These are phyloP conservation scores for Suhomyces bolitotheri DNA, from an alignment of 1,139 yeast genomes.

Conservation along the genomic window DNA sequence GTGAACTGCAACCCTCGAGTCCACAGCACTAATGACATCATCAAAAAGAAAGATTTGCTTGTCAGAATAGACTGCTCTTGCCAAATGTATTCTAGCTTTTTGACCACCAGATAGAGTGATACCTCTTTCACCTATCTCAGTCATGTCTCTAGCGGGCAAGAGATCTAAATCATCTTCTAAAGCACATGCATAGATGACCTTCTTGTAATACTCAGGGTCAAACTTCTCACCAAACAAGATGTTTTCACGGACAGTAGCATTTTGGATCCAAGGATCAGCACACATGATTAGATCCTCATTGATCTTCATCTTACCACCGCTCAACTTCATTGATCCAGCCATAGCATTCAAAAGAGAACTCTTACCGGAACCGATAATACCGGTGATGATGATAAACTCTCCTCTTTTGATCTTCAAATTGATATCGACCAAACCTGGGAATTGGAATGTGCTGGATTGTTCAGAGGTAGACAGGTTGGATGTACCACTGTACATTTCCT, in stretches of 20 bases:
- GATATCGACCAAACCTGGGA: slow-evolving; percentile 34
- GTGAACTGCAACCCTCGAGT: slow-evolving; percentile 42
- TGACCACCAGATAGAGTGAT: slow-evolving; percentile 46
- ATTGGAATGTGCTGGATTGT: slow-evolving; percentile 16
- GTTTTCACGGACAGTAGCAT: slow-evolving; percentile 45
- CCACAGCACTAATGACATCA: slow-evolving; percentile 47
- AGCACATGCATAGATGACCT: slow-evolving; percentile 40
- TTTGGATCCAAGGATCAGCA: slow-evolving; percentile 47
- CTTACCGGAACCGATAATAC: slow-evolving; percentile 45
- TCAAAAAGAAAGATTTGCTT: slow-evolving; percentile 37
- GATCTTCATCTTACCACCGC: slow-evolving; percentile 29
- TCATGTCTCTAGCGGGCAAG: slow-evolving; percentile 38
- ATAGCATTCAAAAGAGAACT: slow-evolving; percentile 40
- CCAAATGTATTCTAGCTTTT: slow-evolving; percentile 44
- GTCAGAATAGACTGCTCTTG: slow-evolving; percentile 42
- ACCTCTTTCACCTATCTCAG: slow-evolving; percentile 48
- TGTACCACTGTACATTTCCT: slow-evolving; percentile 11
- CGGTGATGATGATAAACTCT: slow-evolving; percentile 43
- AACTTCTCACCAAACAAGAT: slow-evolving; percentile 39
- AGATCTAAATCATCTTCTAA: slow-evolving; percentile 38
- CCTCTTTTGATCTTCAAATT: slow-evolving; percentile 29
- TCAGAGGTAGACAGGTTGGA: slow-evolving; percentile 17
- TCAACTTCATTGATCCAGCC: slow-evolving; percentile 39
- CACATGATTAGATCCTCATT: slow-evolving; percentile 35
- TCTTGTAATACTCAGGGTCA: slow-evolving; percentile 30